phyloP scores from a whole-genome alignment of 345 rosid genomes.

The Eucalyptus dawsonii region DNA sequence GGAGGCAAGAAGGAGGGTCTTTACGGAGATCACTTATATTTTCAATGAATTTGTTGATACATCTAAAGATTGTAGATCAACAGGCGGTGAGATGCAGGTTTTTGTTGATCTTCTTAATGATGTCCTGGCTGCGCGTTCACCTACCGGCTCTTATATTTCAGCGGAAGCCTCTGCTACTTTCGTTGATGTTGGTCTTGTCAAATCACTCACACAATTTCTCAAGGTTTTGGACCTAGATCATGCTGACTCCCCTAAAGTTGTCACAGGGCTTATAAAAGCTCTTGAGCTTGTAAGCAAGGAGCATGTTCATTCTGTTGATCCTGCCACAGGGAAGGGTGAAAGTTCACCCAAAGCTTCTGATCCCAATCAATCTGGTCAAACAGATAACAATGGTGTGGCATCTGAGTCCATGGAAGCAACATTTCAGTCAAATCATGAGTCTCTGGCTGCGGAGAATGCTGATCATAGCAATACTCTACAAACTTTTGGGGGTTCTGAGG shows the following conservation, averaged over 20 bases:
- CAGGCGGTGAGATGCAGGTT: conserved; percentile 51
- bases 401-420: conserved; percentile 45
- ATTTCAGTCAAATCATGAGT: conserved; percentile 45
- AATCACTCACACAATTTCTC: conserved; percentile 65
- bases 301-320: conserved; percentile 57
- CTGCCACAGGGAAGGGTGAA: conserved; percentile 45
- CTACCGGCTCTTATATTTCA: conserved; percentile 72
- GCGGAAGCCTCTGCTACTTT: conserved; percentile 87
- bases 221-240: conserved; percentile 89
- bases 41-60: conserved; percentile 62
- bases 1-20: conserved; percentile 82
- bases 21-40: conserved; percentile 54
- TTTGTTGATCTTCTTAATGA: conserved; percentile 80
- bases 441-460: conserved; percentile 36
- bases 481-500: conserved; percentile 63
- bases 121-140: conserved; percentile 69
- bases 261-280: conserved; percentile 66
- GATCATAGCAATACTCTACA: conserved; percentile 39
- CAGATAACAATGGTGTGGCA: conserved; percentile 37
- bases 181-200: conserved; percentile 78
- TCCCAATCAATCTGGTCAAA: conserved; percentile 35
- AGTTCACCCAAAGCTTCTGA: conserved; percentile 42
- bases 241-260: conserved; percentile 77
- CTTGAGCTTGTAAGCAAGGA: conserved; percentile 93
- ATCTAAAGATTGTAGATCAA: conserved; percentile 38